Base-by-base conservation (phyloP, 371 early-diverging fungal genomes). In the Cladochytrium tenue region DNA sequence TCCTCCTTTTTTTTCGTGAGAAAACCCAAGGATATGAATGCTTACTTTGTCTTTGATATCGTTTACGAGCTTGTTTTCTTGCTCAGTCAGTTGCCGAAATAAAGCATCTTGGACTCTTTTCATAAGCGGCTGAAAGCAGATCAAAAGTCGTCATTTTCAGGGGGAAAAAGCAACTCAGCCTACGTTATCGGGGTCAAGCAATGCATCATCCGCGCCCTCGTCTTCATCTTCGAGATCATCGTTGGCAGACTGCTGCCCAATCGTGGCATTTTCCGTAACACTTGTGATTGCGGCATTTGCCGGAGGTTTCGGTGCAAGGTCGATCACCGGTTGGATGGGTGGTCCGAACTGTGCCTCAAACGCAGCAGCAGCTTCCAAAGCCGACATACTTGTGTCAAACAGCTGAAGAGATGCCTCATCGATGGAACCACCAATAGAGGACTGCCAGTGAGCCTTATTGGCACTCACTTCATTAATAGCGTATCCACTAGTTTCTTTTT, bases 91-190 rank as follows among this genome's bases (percentile, higher is more conserved):
- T 60, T 81, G 83, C 53, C 77, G 70, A 58, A 65, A 65, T 25
- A 83, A 72, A 3, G 80, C 80, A 53, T 75, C 75, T 81, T 85
- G 85, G 51, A 85, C 80, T 20, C 80, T 71, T 66, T 72, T 66
- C 78, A 85, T 79, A 43, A 85, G 66, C 56, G 81, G 82, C 81
- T 84, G 65, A n/a, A 17, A 50, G n/a, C 28, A 1, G 56, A 58
- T 32, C 33, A 32, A 43, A 43, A 36, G 3, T 27, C 20, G 28
- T 34, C 20, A 13, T 53, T 7, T 3, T n/a, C 20, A 33, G 20
- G 26, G 15, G 15, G 15, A 28, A n/a, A n/a, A 25, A 15, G 17
- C 3, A 15, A 15, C 4, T 28, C 31, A 33, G 3, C 62, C 53
- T 61, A 79, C 80, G 55, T 78, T 71, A 43, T 82, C 72, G 7